A percentile compares a stretch with the other conserved stretches of the same genome.
Evolutionary conservation across 164 flowering plant genomes (phyloP).

Genomic region (Santalum album): DNA sequence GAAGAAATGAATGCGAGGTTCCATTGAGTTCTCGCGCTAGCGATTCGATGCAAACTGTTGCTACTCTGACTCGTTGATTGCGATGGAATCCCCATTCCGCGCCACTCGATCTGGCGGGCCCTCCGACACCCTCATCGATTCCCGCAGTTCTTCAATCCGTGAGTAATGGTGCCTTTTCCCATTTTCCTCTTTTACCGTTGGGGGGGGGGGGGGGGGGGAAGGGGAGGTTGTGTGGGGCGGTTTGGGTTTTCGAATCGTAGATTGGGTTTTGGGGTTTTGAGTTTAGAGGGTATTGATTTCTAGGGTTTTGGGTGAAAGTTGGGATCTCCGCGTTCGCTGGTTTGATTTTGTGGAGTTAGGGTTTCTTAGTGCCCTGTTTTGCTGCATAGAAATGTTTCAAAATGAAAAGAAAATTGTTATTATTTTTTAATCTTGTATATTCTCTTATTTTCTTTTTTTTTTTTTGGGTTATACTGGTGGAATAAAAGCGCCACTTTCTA

Average conservation of each 20-base stretch:
- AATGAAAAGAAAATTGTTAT: too few relatives aligned
- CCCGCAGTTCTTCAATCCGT: not conserved
- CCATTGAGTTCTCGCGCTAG: too few relatives aligned
- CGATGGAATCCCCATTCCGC: not conserved
- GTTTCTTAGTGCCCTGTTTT: not conserved
- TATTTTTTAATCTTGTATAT: too few relatives aligned
- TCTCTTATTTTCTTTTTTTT: too few relatives aligned
- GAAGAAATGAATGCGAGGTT: too few relatives aligned
- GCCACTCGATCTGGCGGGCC: not conserved
- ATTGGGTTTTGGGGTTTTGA: not conserved
- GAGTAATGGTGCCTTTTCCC: not conserved
- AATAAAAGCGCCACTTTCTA: too few relatives aligned
- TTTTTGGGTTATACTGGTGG: too few relatives aligned
- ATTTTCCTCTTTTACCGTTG: not conserved
- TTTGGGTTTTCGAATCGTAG: not conserved
- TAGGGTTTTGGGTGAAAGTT: conserved; percentile 1
- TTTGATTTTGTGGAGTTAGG: not conserved
- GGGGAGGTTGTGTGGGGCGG: not conserved
- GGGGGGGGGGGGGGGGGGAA: too few relatives aligned
- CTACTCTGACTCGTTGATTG: not conserved
- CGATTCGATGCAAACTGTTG: not conserved
- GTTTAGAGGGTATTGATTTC: not conserved
- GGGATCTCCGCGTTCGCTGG: not conserved
- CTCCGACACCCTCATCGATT: not conserved
- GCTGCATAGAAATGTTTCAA: too few relatives aligned